A percentile compares a stretch with the other conserved stretches of the same genome.
phyloP scores from a whole-genome alignment of 2,329 filamentous ascomycete genomes.

The Massarina eburnea region DNA sequence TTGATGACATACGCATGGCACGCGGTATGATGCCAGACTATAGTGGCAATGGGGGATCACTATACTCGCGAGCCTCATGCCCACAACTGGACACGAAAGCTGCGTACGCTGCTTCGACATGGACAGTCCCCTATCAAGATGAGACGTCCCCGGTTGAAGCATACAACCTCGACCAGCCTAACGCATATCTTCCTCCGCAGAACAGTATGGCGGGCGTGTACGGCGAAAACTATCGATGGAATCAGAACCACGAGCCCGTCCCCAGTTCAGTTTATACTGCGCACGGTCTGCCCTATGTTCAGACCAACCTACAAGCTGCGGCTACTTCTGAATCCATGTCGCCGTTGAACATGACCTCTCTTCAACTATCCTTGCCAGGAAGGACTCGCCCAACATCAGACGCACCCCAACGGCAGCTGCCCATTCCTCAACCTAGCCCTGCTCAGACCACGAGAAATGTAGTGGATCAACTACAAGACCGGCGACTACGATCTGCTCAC shows the following conservation, averaged over 20 bases:
- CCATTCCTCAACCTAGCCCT: slow-evolving; percentile 33
- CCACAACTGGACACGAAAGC: slow-evolving; percentile 24
- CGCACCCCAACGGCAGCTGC: slow-evolving; percentile 31
- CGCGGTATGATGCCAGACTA: slow-evolving; percentile 28
- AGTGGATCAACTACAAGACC: slow-evolving; percentile 36
- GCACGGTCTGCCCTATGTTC: slow-evolving; percentile 20
- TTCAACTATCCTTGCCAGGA: slow-evolving; percentile 31
- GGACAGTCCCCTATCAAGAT: slow-evolving; percentile 29
- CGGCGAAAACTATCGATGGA: slow-evolving; percentile 22
- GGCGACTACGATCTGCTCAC: slow-evolving; percentile 30
- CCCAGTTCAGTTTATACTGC: slow-evolving; percentile 12
- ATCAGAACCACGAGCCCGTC: slow-evolving; percentile 23
- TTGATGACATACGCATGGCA: slow-evolving; percentile 21
- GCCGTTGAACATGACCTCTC: slow-evolving; percentile 34
- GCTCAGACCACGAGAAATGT: slow-evolving; percentile 25
- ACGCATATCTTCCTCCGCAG: slow-evolving; percentile 22
- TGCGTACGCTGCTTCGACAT: slow-evolving; percentile 16
- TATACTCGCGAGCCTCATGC: slow-evolving; percentile 22
- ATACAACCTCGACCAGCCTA: slow-evolving; percentile 26
- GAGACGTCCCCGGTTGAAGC: slow-evolving; percentile 31
- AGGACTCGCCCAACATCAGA: slow-evolving; percentile 22
- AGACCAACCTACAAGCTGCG: slow-evolving; percentile 11
- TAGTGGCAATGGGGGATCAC: slow-evolving; percentile 5
- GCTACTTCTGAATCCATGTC: slow-evolving; percentile 23
- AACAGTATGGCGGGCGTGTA: slow-evolving; percentile 16